These are phyloP conservation scores for Metarhizium humberi DNA, from an alignment of 2,329 filamentous ascomycete species.

Conservation along the genomic window DNA sequence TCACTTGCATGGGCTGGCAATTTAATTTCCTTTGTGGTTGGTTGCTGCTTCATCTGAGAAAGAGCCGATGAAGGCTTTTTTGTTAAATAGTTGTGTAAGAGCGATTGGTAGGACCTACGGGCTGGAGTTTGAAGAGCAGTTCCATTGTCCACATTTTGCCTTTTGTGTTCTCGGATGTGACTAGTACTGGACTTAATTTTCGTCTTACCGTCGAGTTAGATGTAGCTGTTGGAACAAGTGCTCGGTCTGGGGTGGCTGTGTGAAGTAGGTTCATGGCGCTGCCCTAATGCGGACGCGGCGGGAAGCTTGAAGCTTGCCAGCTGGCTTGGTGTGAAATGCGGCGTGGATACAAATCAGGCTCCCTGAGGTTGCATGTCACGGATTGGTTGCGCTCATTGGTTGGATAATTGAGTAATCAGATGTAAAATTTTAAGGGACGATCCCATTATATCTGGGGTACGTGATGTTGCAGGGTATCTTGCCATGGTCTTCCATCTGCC, in stretches of 20 bases:
- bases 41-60: neutral
- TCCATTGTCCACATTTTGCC: neutral
- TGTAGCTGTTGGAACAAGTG: no score
- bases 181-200: neutral
- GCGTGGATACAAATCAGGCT: neutral
- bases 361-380: no score
- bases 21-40: neutral
- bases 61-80: neutral
- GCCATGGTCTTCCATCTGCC: no score
- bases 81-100: neutral
- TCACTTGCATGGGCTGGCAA: constrained; percentile 6
- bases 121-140: neutral
- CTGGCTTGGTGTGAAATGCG: neutral
- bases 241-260: neutral
- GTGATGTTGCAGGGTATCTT: no score
- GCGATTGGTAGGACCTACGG: neutral
- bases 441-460: no score
- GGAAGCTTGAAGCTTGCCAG: no score
- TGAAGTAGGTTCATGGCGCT: neutral
- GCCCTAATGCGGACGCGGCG: neutral
- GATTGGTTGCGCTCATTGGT: no score
- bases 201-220: no score
- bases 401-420: no score
- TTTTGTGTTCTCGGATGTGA: neutral
- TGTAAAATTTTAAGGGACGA: no score